A percentile compares a stretch with the other conserved stretches of the same genome.
Conservation (phyloP, 805 yeast species). For the Cyberlindnera maritima region DNA sequence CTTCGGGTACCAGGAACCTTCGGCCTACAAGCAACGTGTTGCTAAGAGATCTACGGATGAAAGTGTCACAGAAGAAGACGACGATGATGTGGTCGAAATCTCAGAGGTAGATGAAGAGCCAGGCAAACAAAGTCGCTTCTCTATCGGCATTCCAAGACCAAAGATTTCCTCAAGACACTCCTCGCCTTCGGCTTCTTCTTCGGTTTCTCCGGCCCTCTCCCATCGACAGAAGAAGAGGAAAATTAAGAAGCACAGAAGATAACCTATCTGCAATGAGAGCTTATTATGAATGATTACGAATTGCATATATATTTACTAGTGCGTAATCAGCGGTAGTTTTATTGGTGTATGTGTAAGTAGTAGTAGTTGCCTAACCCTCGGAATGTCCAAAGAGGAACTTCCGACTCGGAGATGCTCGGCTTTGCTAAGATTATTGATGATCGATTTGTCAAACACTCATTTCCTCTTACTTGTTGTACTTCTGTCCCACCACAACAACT, state of each 20-base stretch:
- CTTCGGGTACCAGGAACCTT: no score
- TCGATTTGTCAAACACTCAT: constrained; percentile 2
- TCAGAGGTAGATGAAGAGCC: background rate
- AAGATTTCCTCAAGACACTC: no score
- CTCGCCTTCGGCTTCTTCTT: background rate
- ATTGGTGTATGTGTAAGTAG: background rate
- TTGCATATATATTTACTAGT: background rate
- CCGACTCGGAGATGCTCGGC: constrained; percentile 6
- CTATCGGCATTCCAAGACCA: no score
- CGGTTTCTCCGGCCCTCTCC: background rate
- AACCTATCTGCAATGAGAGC: background rate
- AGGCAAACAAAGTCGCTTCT: no score
- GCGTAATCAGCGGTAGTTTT: no score
- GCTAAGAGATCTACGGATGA: no score
- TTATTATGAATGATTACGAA: background rate
- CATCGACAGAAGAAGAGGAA: background rate
- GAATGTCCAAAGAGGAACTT: background rate
- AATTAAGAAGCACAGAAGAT: background rate
- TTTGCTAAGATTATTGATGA: background rate
- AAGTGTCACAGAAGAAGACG: background rate
- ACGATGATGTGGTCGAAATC: background rate
- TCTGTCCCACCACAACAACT: background rate
- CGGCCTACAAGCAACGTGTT: no score
- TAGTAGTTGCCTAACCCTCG: constrained; percentile 1
- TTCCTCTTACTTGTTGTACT: background rate